Evolutionary conservation across 768 basidiomycete species (phyloP).

Genomic region (Collybiopsis confluens): DNA sequence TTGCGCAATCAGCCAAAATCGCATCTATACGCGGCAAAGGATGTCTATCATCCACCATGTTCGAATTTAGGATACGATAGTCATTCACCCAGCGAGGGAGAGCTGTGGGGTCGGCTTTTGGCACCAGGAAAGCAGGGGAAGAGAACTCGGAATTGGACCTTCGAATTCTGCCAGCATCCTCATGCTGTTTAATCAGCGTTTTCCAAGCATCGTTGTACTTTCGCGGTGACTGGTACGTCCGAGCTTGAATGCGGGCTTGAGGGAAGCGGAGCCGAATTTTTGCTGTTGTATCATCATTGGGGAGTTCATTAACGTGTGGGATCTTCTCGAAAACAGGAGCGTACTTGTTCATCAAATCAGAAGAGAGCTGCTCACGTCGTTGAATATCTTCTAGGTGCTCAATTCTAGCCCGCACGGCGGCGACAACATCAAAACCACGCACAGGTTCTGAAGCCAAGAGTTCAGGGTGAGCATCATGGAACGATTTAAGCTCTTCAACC

Average conservation of each 20-base stretch:
- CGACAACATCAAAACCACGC: not conserved
- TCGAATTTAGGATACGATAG: conserved; percentile 19
- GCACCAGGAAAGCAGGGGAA: conserved; percentile 27
- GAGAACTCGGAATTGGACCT: conserved; percentile 19
- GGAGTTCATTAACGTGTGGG: conserved; percentile 17
- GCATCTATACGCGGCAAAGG: conserved; percentile 23
- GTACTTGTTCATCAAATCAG: conserved; percentile 9
- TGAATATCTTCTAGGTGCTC: not conserved
- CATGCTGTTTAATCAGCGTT: conserved; percentile 21
- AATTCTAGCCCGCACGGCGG: not conserved
- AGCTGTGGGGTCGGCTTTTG: conserved; percentile 20
- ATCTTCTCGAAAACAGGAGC: conserved; percentile 15
- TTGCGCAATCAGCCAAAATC: conserved; percentile 28
- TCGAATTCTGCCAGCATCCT: conserved; percentile 21
- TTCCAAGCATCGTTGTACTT: conserved; percentile 28
- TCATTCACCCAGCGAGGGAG: conserved; percentile 24
- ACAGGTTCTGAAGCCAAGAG: not conserved
- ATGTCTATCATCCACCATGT: conserved; percentile 16
- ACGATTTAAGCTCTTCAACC: not conserved
- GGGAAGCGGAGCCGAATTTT: conserved; percentile 19
- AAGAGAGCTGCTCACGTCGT: not conserved
- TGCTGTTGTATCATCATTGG: conserved; percentile 13
- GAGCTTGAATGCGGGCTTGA: conserved; percentile 10
- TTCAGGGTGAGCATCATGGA: not conserved
- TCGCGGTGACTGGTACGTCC: conserved; percentile 21